phyloP scores from a whole-genome alignment of 148 eudicot genomes.

The Camellia granthamiana region DNA sequence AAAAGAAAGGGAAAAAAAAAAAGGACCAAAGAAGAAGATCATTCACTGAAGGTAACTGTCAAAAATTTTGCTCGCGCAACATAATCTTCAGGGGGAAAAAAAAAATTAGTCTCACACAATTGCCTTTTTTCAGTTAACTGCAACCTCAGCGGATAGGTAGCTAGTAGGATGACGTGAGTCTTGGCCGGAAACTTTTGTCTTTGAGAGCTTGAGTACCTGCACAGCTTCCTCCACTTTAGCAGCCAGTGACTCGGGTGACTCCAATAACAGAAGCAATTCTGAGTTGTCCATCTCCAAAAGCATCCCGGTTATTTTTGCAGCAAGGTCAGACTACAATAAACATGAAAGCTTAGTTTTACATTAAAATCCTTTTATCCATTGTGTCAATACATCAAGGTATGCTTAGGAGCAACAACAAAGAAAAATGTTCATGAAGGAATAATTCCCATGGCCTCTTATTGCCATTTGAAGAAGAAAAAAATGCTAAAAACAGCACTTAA shows the following conservation, averaged over 20 bases:
- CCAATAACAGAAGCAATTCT: constrained; percentile 55
- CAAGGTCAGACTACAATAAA: constrained; percentile 61
- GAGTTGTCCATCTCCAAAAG: constrained; percentile 83
- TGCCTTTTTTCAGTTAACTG: constrained; percentile 38
- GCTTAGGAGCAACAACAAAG: neutral
- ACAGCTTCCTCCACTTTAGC: constrained; percentile 71
- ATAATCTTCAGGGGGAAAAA: neutral
- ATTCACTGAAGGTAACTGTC: constrained; percentile 6
- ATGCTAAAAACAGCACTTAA: neutral
- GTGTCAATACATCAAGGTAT: neutral
- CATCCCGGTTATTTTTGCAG: constrained; percentile 81
- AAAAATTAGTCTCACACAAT: neutral
- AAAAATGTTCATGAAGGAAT: neutral
- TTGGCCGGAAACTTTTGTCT: constrained; percentile 34
- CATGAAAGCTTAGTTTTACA: neutral
- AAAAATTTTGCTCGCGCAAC: neutral
- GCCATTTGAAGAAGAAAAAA: neutral
- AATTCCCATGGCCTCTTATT: neutral
- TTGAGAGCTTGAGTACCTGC: constrained; percentile 52
- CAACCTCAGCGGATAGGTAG: constrained; percentile 46
- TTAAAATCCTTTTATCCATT: neutral
- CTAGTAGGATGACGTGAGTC: constrained; percentile 37
- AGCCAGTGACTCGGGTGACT: constrained; percentile 58
- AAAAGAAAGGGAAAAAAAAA: neutral
- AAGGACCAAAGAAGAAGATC: neutral